Conservation (phyloP, 1,139 yeast species). For the Hyphopichia buzzinii region DNA sequence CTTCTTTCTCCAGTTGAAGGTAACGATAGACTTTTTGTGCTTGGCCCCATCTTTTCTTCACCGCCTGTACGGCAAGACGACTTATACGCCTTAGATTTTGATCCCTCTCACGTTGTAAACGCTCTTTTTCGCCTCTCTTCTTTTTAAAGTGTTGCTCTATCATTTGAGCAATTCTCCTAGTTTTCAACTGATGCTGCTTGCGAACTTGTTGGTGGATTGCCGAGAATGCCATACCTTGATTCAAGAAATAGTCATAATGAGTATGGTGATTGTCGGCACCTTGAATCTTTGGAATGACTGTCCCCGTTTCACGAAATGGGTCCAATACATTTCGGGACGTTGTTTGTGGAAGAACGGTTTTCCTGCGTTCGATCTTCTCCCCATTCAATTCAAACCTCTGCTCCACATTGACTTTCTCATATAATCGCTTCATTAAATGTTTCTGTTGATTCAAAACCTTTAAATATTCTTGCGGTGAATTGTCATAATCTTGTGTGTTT, state of each 20-base stretch:
- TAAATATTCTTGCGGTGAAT: slow-evolving; percentile 35
- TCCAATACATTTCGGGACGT: slow-evolving; percentile 40
- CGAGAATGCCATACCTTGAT: slow-evolving; percentile 75
- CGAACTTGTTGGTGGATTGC: slow-evolving; percentile 69
- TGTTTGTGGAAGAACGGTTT: slow-evolving; percentile 45
- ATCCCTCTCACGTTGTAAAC: slow-evolving; percentile 69
- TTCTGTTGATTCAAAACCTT: slow-evolving; percentile 31
- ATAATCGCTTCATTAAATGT: slow-evolving; percentile 24
- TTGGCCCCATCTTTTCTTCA: slow-evolving; percentile 84
- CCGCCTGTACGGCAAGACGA: slow-evolving; percentile 76
- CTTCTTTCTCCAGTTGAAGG: slow-evolving; percentile 55
- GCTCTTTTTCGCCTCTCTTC: slow-evolving; percentile 84
- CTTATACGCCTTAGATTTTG: slow-evolving; percentile 68
- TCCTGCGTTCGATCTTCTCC: slow-evolving; percentile 44
- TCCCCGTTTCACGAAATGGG: slow-evolving; percentile 38
- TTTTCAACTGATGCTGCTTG: slow-evolving; percentile 62
- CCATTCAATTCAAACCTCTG: slow-evolving; percentile 42
- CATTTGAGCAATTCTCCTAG: slow-evolving; percentile 75
- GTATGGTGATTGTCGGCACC: slow-evolving; percentile 48
- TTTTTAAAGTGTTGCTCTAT: slow-evolving; percentile 85
- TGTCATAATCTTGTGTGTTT: slow-evolving; percentile 28
- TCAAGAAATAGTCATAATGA: slow-evolving; percentile 68
- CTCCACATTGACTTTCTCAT: slow-evolving; percentile 33
- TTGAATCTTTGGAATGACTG: slow-evolving; percentile 38
- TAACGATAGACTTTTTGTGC: slow-evolving; percentile 79